Evolutionary conservation across 306 rosid species (phyloP).

Genomic region (Vigna hirtella): DNA sequence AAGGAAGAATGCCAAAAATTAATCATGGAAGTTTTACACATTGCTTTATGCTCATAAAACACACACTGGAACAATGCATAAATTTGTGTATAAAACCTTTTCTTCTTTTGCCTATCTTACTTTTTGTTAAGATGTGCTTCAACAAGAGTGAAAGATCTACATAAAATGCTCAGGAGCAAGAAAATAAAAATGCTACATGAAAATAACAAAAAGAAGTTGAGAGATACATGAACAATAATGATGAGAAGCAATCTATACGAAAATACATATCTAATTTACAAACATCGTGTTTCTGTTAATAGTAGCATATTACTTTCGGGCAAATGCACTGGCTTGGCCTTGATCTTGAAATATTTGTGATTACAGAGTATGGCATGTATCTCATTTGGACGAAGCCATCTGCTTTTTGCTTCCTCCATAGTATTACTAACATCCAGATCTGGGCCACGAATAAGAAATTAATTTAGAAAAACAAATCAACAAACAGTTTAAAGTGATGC

Average conservation of each 20-base stretch:
- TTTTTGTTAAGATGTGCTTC: constrained; percentile 38
- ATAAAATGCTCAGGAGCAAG: constrained; percentile 27
- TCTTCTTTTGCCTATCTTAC: neutral
- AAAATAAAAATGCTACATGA: constrained; percentile 10
- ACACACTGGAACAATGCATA: constrained; percentile 32
- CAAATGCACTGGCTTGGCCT: constrained; percentile 78
- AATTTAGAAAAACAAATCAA: constrained; percentile 43
- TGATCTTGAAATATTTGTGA: constrained; percentile 75
- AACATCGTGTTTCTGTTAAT: constrained; percentile 27
- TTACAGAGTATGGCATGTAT: constrained; percentile 90
- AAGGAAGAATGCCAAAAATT: constrained; percentile 35
- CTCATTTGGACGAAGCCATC: constrained; percentile 99
- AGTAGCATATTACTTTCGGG: constrained; percentile 75
- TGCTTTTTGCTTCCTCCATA: constrained; percentile 74
- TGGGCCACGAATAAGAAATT: constrained; percentile 47
- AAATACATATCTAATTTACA: constrained; percentile 34
- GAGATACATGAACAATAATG: constrained; percentile 10
- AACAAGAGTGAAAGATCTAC: constrained; percentile 16
- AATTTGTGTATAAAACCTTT: neutral
- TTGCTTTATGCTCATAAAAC: constrained; percentile 38
- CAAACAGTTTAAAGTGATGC: constrained; percentile 18
- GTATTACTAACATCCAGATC: constrained; percentile 75
- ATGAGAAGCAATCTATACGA: constrained; percentile 14
- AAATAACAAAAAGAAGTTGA: constrained; percentile 16
- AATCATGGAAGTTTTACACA: neutral